These are phyloP conservation scores for Colletotrichum sp. DNA, from an alignment of 2,329 filamentous ascomycete genomes.

Conservation along the genomic window DNA sequence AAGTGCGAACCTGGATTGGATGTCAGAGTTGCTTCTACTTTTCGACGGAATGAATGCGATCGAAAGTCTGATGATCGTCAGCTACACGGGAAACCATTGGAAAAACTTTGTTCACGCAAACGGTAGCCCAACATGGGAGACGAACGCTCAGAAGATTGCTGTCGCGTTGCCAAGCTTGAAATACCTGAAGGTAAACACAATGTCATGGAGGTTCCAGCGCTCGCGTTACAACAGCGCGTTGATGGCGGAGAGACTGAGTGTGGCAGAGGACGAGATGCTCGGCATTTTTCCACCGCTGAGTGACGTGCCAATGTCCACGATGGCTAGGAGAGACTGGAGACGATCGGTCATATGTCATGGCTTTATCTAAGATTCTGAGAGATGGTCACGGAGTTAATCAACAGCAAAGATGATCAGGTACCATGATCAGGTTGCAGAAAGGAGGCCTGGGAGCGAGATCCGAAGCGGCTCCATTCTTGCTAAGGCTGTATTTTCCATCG, in stretches of 20 bases:
- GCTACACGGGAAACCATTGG: background rate
- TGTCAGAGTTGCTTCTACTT: background rate
- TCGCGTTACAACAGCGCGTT: background rate
- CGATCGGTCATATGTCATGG: background rate
- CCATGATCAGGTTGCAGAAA: no score
- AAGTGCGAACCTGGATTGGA: background rate
- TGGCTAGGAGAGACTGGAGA: background rate
- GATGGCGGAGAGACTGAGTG: background rate
- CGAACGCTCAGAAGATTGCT: background rate
- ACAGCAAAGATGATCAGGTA: no score
- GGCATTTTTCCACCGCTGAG: background rate
- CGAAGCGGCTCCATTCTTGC: no score
- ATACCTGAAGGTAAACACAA: background rate
- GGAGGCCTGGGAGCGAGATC: no score
- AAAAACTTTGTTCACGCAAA: accelerated
- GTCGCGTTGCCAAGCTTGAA: background rate
- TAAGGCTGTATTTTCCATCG: no score
- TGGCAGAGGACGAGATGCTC: background rate
- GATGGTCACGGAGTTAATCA: no score
- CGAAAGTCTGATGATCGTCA: background rate
- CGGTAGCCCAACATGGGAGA: background rate
- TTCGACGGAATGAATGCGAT: background rate
- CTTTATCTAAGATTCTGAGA: background rate
- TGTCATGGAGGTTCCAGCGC: background rate
- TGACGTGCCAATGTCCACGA: background rate